These are phyloP conservation scores for Croton laevigatus DNA, from an alignment of 441 rosid species.

Conservation along the genomic window DNA sequence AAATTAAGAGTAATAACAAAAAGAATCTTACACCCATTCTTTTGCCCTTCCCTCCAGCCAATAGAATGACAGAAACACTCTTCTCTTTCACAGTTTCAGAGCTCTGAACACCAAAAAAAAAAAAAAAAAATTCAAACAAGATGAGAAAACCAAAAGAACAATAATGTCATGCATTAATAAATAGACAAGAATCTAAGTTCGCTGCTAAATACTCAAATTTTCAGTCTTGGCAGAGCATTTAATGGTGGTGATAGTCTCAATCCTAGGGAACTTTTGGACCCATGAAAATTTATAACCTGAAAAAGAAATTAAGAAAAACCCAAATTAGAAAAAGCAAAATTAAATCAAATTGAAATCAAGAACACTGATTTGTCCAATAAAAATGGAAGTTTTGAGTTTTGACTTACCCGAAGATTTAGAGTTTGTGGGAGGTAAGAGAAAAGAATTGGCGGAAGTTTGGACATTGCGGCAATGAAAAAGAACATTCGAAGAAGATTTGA, in stretches of 20 bases:
- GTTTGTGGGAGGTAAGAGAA: background rate
- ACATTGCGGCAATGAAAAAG: conserved; percentile 1
- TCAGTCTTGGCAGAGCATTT: conserved; percentile 17
- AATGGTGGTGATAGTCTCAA: conserved; percentile 14
- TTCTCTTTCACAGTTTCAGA: conserved; percentile 48
- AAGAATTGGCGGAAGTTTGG: conserved; percentile 12
- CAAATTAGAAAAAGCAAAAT: background rate
- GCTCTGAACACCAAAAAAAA: conserved; percentile 30
- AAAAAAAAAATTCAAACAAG: no score
- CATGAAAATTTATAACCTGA: conserved; percentile 15
- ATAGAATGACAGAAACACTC: conserved; percentile 80
- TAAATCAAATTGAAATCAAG: background rate
- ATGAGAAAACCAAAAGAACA: no score
- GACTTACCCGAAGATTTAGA: conserved; percentile 20
- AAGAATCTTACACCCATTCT: conserved; percentile 77
- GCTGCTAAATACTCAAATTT: background rate
- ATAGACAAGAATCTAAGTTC: background rate
- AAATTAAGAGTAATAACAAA: background rate
- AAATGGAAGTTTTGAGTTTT: background rate
- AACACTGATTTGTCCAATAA: background rate
- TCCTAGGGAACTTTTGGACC: conserved; percentile 10
- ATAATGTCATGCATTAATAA: no score
- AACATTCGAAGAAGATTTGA: conserved; percentile 4
- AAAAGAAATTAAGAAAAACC: conserved; percentile 11
- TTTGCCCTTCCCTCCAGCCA: conserved; percentile 96